phyloP scores from a whole-genome alignment of 2,329 filamentous ascomycete genomes.

The Canariomyces notabilis region DNA sequence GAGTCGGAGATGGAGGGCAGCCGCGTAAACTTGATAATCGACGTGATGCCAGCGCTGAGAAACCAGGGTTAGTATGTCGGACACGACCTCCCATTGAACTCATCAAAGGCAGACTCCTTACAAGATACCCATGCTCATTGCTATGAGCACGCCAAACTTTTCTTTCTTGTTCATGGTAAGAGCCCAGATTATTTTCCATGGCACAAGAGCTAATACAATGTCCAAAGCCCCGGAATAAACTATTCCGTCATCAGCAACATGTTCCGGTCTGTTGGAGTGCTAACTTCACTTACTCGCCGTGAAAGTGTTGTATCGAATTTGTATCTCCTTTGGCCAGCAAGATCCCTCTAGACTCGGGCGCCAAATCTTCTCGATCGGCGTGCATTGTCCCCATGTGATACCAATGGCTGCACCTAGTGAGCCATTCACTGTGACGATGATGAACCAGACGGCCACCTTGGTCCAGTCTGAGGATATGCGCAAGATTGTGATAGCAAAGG shows the following conservation, averaged over 20 bases:
- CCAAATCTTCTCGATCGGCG: constrained; percentile 29
- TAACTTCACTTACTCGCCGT: constrained; percentile 26
- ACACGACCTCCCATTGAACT: not conserved
- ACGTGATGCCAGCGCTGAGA: constrained; percentile 23
- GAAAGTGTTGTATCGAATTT: constrained; percentile 32
- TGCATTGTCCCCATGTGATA: constrained; percentile 31
- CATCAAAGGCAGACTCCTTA: constrained; percentile 1
- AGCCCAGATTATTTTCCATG: constrained; percentile 38
- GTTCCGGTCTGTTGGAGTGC: not conserved
- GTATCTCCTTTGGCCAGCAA: constrained; percentile 30
- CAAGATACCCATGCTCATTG: constrained; percentile 42
- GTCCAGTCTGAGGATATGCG: constrained; percentile 27
- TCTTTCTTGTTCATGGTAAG: constrained; percentile 37
- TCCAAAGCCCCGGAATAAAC: constrained; percentile 28
- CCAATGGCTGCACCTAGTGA: constrained; percentile 24
- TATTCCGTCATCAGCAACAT: not conserved
- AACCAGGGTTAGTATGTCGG: not conserved
- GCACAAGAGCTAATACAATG: constrained; percentile 36
- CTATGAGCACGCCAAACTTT: constrained; percentile 36
- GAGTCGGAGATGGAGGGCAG: constrained; percentile 22
- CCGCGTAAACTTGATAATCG: constrained; percentile 24
- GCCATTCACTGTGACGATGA: constrained; percentile 29
- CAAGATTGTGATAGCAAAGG: constrained; percentile 31
- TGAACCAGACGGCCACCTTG: constrained; percentile 26
- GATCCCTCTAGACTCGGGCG: constrained; percentile 22